These are phyloP conservation scores for Nicotiana otophora DNA, from an alignment of 257 asterid genomes.

Conservation along the genomic window DNA sequence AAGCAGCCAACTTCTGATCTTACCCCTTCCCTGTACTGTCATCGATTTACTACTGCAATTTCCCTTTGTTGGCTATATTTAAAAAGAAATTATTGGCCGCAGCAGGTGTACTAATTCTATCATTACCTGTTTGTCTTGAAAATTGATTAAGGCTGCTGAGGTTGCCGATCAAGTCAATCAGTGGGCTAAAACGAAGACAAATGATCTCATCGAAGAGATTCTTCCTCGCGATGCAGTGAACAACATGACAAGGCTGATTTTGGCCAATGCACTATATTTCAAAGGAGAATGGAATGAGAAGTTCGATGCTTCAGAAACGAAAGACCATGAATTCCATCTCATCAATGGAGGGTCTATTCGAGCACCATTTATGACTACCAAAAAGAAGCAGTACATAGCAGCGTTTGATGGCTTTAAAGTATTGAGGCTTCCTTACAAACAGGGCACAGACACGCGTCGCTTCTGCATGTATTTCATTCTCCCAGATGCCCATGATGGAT, in stretches of 20 bases:
- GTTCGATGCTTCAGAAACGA: neutral
- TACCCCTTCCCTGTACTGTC: too few species aligned
- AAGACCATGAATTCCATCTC: neutral
- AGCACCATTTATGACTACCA: slow-evolving; percentile 4
- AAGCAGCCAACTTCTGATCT: too few species aligned
- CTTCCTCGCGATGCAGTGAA: neutral
- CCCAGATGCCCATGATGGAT: slow-evolving; percentile 1
- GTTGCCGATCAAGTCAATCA: neutral
- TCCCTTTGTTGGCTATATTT: neutral
- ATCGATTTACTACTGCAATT: too few species aligned
- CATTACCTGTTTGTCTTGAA: slow-evolving; percentile 13
- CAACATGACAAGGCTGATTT: neutral
- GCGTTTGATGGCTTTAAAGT: slow-evolving; percentile 15
- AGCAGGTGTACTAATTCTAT: neutral
- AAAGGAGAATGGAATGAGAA: neutral
- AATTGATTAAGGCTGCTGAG: neutral
- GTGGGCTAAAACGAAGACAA: neutral
- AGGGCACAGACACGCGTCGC: neutral
- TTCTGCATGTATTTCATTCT: neutral
- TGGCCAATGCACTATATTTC: slow-evolving; percentile 6
- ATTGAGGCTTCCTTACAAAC: neutral
- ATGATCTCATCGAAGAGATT: neutral
- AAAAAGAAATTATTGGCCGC: neutral
- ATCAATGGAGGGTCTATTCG: neutral
- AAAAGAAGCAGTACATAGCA: neutral